A percentile compares a stretch with the other conserved stretches of the same genome.
phyloP scores from a whole-genome alignment of 2,329 filamentous ascomycete genomes.

The Stemphylium beticola region DNA sequence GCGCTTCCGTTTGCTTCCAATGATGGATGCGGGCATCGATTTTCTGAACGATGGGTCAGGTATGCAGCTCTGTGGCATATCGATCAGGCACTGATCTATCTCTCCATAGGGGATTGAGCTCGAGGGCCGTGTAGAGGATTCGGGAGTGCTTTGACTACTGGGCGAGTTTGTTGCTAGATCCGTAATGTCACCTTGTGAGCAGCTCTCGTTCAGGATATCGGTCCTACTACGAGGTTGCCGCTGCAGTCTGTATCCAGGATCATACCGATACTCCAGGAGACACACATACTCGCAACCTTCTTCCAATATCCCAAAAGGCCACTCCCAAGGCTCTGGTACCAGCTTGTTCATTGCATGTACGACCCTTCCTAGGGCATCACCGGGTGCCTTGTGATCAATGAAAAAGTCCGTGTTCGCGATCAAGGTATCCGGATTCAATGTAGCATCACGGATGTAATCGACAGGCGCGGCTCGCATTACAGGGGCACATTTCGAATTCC shows the following conservation, averaged over 20 bases:
- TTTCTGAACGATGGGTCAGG: neutral
- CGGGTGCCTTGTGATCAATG: slow-evolving; percentile 1
- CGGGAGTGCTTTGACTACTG: no score
- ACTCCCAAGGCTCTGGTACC: slow-evolving; percentile 6
- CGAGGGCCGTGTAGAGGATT: neutral
- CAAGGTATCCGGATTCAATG: neutral
- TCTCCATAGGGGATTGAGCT: neutral
- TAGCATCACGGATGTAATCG: slow-evolving; percentile 1
- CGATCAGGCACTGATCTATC: slow-evolving; percentile 7
- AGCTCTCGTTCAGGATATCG: neutral
- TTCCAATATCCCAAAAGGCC: slow-evolving; percentile 7
- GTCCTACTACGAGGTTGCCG: neutral
- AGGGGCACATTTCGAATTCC: neutral
- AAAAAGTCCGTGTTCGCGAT: slow-evolving; percentile 8
- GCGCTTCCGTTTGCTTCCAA: neutral
- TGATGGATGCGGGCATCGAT: neutral
- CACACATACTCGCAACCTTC: slow-evolving; percentile 16
- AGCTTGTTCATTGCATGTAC: slow-evolving; percentile 6
- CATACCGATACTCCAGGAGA: slow-evolving; percentile 5
- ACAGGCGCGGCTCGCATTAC: slow-evolving; percentile 8
- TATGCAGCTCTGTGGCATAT: neutral
- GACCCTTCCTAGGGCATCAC: neutral
- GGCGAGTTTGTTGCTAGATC: neutral
- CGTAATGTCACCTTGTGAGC: neutral
- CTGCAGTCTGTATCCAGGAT: neutral